A percentile compares a stretch with the other conserved stretches of the same genome.
These are phyloP conservation scores for Haplosporangium sp. DNA, from an alignment of 371 early-diverging fungal genomes.

Conservation along the genomic window DNA sequence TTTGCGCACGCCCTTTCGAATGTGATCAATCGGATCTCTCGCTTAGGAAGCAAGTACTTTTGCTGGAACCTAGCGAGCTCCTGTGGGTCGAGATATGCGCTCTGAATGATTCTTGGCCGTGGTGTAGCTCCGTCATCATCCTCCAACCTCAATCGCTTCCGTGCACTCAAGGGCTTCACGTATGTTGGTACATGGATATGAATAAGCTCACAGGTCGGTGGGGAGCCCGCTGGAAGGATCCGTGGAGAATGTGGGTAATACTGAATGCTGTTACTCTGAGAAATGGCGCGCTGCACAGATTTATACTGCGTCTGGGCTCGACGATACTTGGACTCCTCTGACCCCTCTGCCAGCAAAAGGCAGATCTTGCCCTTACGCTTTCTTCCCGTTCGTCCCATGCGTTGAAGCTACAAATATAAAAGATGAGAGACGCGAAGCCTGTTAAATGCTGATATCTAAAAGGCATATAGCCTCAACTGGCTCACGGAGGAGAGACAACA, in stretches of 20 bases:
- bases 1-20: slow-evolving; percentile 13
- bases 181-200: slow-evolving; percentile 33
- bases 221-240: slow-evolving; percentile 28
- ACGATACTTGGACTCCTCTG: slow-evolving; percentile 79
- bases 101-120: neutral
- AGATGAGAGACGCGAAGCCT: neutral
- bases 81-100: slow-evolving; percentile 30
- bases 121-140: neutral
- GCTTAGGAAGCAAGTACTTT: slow-evolving; percentile 21
- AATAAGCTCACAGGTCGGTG: slow-evolving; percentile 32
- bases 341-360: slow-evolving; percentile 83
- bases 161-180: slow-evolving; percentile 2
- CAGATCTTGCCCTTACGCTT: slow-evolving; percentile 88
- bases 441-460: neutral
- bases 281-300: slow-evolving; percentile 66
- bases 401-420: slow-evolving; percentile 81
- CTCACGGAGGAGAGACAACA: too few species aligned
- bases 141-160: slow-evolving; percentile 12
- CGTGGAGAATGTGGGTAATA: slow-evolving; percentile 59
- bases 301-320: slow-evolving; percentile 72
- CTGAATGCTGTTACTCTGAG: slow-evolving; percentile 54
- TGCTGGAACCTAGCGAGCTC: slow-evolving; percentile 38
- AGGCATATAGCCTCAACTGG: too few species aligned
- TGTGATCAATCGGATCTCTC: slow-evolving; percentile 16
- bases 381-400: slow-evolving; percentile 96